Percentiles rank a stretch among this genome's conserved stretches.
These are phyloP conservation scores for Pseudophaeomoniella oleicola DNA, from an alignment of 2,329 filamentous ascomycete species.

Conservation along the genomic window DNA sequence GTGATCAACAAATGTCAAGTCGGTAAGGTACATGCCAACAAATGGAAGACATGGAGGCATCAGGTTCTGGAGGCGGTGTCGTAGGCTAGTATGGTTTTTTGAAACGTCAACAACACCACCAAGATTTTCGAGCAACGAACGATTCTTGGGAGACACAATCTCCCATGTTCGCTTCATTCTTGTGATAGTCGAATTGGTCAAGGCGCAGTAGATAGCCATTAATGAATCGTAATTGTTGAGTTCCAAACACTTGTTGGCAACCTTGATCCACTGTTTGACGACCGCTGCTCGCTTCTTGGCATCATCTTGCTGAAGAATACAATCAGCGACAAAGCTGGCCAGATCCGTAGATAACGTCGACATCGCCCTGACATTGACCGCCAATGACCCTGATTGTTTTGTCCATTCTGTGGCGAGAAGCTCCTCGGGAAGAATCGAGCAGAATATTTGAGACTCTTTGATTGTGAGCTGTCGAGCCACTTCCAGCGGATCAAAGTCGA, in stretches of 20 bases:
- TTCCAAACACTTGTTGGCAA: constrained; percentile 71
- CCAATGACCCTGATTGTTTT: constrained; percentile 65
- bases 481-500: constrained; percentile 86
- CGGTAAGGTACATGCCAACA: constrained; percentile 89
- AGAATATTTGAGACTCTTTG: constrained; percentile 84
- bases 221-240: constrained; percentile 92
- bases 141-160: constrained; percentile 66
- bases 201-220: constrained; percentile 90
- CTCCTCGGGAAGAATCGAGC: constrained; percentile 81
- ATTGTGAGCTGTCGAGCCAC: constrained; percentile 83
- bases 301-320: constrained; percentile 76
- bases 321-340: constrained; percentile 84
- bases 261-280: constrained; percentile 98
- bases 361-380: constrained; percentile 88
- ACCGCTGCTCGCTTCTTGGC: constrained; percentile 78
- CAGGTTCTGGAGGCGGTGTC: constrained; percentile 68
- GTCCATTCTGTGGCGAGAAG: constrained; percentile 87
- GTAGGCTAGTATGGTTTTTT: constrained; percentile 79
- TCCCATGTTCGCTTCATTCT: constrained; percentile 91
- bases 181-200: constrained; percentile 82
- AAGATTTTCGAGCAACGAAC: constrained; percentile 61
- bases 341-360: constrained; percentile 83
- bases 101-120: constrained; percentile 77
- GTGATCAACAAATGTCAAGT: constrained; percentile 89
- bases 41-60: constrained; percentile 89